These are phyloP conservation scores for Ustulina deusta DNA, from an alignment of 2,329 filamentous ascomycete genomes.

Conservation along the genomic window DNA sequence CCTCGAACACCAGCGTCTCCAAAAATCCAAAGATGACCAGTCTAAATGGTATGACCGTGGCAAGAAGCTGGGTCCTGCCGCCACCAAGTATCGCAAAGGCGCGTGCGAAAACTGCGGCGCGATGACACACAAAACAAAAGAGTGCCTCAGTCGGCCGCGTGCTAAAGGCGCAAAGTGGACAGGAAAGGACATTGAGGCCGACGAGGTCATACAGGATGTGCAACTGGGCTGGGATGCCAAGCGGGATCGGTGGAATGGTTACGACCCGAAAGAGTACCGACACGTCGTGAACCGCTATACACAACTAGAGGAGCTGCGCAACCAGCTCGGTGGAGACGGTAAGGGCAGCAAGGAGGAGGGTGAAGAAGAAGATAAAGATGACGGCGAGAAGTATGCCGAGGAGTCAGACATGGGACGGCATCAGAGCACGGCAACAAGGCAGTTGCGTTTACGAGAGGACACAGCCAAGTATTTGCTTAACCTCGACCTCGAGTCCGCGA, in stretches of 20 bases:
- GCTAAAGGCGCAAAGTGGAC: slow-evolving; percentile 93
- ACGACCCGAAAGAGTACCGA: slow-evolving; percentile 87
- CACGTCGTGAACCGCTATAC: slow-evolving; percentile 91
- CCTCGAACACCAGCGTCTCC: slow-evolving; percentile 93
- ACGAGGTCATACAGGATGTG: slow-evolving; percentile 87
- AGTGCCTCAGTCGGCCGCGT: slow-evolving; percentile 88
- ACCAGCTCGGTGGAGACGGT: slow-evolving; percentile 58
- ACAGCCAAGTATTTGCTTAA: slow-evolving; percentile 97
- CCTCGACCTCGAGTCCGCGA: slow-evolving; percentile 93
- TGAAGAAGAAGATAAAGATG: slow-evolving; percentile 64
- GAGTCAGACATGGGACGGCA: slow-evolving; percentile 97
- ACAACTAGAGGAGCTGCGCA: slow-evolving; percentile 81
- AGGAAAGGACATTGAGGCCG: slow-evolving; percentile 91
- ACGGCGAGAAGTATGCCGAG: slow-evolving; percentile 85
- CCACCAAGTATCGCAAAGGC: slow-evolving; percentile 97
- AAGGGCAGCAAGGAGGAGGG: slow-evolving; percentile 57
- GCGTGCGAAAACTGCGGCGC: slow-evolving; percentile 98
- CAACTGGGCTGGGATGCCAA: slow-evolving; percentile 96
- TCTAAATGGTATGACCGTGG: slow-evolving; percentile 95
- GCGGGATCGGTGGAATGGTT: slow-evolving; percentile 98
- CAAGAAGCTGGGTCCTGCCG: slow-evolving; percentile 83
- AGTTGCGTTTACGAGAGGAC: slow-evolving; percentile 92
- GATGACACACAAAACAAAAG: slow-evolving; percentile 95
- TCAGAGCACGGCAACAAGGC: slow-evolving; percentile 89
- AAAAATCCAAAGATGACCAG: slow-evolving; percentile 76